Evolutionary conservation across 768 basidiomycete species (phyloP), one percentile per base, ranked within the genome.

Genomic region (Boletus sensibilis): DNA sequence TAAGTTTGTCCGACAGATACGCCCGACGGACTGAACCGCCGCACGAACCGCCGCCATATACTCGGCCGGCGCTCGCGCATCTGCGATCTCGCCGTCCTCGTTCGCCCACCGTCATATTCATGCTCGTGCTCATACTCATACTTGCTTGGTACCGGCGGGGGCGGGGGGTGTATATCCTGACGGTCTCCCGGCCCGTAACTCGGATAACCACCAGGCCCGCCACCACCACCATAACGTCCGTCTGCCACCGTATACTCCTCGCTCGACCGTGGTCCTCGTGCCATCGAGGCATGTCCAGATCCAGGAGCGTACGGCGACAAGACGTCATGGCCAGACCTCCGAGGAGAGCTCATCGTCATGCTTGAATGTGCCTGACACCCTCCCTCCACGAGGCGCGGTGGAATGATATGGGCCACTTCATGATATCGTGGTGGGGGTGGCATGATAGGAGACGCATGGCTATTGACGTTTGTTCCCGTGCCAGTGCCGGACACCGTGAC

Each of bases 41-140:
- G 56, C 45, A 69, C 65, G 27, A 68, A 62, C 33, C 62, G 65
- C 46, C 57, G 57, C 67, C 67, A 68, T 12, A 69, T 23, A 2
- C 68, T 68, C n/a, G 62, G 60, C 6, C 60, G 52, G 18, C 67
- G 67, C 35, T 67, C 59, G 5, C 64, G 59, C 20, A 12, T 31
- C 27, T 34, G 47, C 10, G 50, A 46, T 23, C 59, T 51, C 33
- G 43, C 14, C 29, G 7, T 37, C 37, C 55, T 39, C 3, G 37
- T 21, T 5, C 31, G 55, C 12, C 56, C 62, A 11, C 27, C 34
- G 8, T 38, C 56, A 14, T 23, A 29, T 4, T 38, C 52, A 21
- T 16, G 31, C 31, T 34, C 57, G 6, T 10, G 56, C 11, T 53
- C 64, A 20, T 53, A 34, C 4, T 54, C 66, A 4, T 55, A 10